These are phyloP conservation scores for Diaporthe vaccinii DNA, from an alignment of 2,329 filamentous ascomycete species.

Conservation along the genomic window DNA sequence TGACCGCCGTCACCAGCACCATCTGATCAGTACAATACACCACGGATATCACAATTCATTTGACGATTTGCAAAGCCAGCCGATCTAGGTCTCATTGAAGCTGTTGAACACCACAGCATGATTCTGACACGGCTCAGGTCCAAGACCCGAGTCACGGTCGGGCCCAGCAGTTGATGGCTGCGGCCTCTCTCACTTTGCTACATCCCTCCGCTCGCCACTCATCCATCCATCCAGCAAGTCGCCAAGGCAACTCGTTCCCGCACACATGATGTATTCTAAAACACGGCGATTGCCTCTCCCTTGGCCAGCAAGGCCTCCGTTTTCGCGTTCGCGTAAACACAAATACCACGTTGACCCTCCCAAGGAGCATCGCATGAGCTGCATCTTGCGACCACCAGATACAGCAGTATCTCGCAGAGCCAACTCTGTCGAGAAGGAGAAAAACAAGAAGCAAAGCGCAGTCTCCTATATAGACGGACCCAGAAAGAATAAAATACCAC, in stretches of 20 bases:
- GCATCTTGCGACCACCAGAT: background rate
- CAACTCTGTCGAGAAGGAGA: background rate
- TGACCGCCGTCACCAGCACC: background rate
- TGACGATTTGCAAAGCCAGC: background rate
- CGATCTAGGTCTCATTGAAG: conserved; percentile 8
- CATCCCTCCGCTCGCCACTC: background rate
- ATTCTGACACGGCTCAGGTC: background rate
- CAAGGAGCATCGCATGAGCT: background rate
- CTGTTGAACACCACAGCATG: conserved; percentile 26
- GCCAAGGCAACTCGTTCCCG: background rate
- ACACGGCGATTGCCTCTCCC: background rate
- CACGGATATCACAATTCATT: background rate
- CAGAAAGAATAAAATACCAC: background rate
- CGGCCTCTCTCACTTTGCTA: background rate
- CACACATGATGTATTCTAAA: background rate
- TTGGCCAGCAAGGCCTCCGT: background rate
- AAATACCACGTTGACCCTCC: background rate
- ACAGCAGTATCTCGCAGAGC: background rate
- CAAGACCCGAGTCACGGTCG: background rate
- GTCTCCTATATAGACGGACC: background rate
- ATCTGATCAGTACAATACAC: background rate
- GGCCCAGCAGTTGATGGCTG: conserved; percentile 30
- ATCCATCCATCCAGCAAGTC: background rate
- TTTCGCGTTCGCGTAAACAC: background rate
- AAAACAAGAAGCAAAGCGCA: background rate